Percentiles rank a stretch among this genome's conserved stretches.
phyloP scores from a whole-genome alignment of 495 filamentous ascomycete species.

The Xylaria scruposa region DNA sequence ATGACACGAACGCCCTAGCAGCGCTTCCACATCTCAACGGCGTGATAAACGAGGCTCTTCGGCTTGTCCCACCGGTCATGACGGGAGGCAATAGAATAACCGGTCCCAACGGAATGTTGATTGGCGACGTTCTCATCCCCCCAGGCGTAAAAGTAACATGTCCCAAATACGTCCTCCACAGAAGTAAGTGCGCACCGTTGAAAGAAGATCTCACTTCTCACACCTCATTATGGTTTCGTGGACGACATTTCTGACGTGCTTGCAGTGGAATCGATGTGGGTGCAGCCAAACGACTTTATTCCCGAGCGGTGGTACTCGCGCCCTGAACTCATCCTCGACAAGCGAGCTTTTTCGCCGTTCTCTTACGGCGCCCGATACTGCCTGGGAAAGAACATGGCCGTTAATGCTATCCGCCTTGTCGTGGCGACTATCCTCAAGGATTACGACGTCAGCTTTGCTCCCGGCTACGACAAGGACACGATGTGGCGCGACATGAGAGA shows the following conservation, averaged over 20 bases:
- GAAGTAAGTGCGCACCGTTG: slow-evolving; percentile 27
- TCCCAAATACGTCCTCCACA: slow-evolving; percentile 30
- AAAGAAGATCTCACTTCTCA: not conserved
- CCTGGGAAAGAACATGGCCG: slow-evolving; percentile 47
- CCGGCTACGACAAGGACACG: slow-evolving; percentile 28
- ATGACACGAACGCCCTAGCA: slow-evolving; percentile 19
- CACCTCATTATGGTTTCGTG: not conserved
- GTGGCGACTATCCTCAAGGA: slow-evolving; percentile 47
- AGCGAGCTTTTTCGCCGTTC: slow-evolving; percentile 60
- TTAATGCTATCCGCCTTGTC: slow-evolving; percentile 45
- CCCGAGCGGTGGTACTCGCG: slow-evolving; percentile 62
- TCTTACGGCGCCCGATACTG: slow-evolving; percentile 46
- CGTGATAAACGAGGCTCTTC: slow-evolving; percentile 28
- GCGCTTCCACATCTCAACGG: slow-evolving; percentile 30
- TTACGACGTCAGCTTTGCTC: slow-evolving; percentile 47
- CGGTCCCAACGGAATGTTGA: slow-evolving; percentile 26
- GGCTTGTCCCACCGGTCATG: slow-evolving; percentile 29
- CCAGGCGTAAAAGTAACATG: slow-evolving; percentile 29
- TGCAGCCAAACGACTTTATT: slow-evolving; percentile 51
- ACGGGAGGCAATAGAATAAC: slow-evolving; percentile 28
- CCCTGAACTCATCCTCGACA: slow-evolving; percentile 53
- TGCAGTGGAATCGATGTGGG: slow-evolving; percentile 49
- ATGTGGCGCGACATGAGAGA: slow-evolving; percentile 33
- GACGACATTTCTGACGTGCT: not conserved
- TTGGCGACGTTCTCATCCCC: slow-evolving; percentile 28